Conservation (phyloP, 2,329 filamentous ascomycete genomes). For the Akanthomyces muscarius region DNA sequence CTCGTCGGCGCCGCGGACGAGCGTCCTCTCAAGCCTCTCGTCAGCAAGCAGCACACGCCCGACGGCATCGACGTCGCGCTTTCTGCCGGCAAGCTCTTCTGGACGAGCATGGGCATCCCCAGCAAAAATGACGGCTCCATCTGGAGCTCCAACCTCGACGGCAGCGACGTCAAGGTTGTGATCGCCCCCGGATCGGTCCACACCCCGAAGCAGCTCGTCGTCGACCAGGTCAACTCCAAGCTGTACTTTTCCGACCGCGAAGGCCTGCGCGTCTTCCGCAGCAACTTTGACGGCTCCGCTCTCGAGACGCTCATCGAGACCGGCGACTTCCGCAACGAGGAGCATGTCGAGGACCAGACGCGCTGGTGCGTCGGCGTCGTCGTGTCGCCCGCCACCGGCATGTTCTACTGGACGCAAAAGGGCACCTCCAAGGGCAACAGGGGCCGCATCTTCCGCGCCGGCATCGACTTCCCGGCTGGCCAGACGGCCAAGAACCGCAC, state of each 20-base stretch:
- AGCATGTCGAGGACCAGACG: slow-evolving; percentile 29
- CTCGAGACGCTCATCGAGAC: slow-evolving; percentile 39
- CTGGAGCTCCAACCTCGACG: slow-evolving; percentile 45
- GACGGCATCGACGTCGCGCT: slow-evolving; percentile 42
- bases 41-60: slow-evolving; percentile 31
- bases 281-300: slow-evolving; percentile 36
- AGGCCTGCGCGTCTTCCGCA: slow-evolving; percentile 37
- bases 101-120: slow-evolving; percentile 46
- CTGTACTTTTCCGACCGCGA: slow-evolving; percentile 44
- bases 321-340: slow-evolving; percentile 24
- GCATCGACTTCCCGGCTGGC: slow-evolving; percentile 35
- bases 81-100: slow-evolving; percentile 38
- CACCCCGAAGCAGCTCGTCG: slow-evolving; percentile 45
- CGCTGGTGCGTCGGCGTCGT: slow-evolving; percentile 55
- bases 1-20: slow-evolving; percentile 21
- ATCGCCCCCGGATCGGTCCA: slow-evolving; percentile 41
- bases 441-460: slow-evolving; percentile 51
- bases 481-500: slow-evolving; percentile 31
- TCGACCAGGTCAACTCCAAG: slow-evolving; percentile 28
- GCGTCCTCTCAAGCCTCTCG: slow-evolving; percentile 17
- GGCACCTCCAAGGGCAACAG: slow-evolving; percentile 46
- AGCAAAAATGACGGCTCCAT: slow-evolving; percentile 39
- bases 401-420: slow-evolving; percentile 60
- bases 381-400: slow-evolving; percentile 37
- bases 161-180: slow-evolving; percentile 40